phyloP scores from a whole-genome alignment of 192 early-diverging fungal species.

The Geranomyces michiganensis region DNA sequence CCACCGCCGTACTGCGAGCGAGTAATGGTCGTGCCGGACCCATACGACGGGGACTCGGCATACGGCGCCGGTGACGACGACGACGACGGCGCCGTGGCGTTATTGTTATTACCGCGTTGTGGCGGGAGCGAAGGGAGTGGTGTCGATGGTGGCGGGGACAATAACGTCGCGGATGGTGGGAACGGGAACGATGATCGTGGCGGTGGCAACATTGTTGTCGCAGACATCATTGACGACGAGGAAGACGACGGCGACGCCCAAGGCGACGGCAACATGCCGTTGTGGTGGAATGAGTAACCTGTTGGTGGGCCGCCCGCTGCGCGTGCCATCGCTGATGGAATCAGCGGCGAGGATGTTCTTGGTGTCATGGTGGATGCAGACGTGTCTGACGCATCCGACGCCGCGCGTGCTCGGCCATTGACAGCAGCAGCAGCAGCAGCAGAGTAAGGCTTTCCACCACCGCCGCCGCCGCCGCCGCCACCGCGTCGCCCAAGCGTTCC shows the following conservation, averaged over 20 bases:
- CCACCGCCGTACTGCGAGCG: neutral
- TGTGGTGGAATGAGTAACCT: neutral
- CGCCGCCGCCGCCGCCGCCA: too few relatives aligned
- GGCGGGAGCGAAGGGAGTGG: neutral
- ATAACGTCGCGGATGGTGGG: neutral
- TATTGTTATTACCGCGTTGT: neutral
- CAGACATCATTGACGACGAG: neutral
- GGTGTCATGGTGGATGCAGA: neutral
- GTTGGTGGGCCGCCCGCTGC: too few relatives aligned
- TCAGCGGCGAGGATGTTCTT: neutral
- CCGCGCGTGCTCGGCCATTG: too few relatives aligned
- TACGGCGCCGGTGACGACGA: neutral
- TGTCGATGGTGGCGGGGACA: neutral
- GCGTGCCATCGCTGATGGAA: neutral
- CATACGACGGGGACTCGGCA: neutral
- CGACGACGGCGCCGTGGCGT: neutral
- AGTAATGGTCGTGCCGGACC: conserved; percentile 2
- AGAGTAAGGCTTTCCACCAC: too few relatives aligned
- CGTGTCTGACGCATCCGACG: too few relatives aligned
- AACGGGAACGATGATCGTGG: neutral
- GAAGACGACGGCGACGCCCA: neutral
- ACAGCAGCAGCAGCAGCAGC: too few relatives aligned
- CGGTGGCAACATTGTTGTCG: neutral
- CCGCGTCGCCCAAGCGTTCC: too few relatives aligned
- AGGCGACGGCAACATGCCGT: neutral